Percentiles rank a stretch among this genome's conserved stretches.
These are phyloP conservation scores for Penicillium egyptiacum DNA, from an alignment of 495 filamentous ascomycete species.

Conservation along the genomic window DNA sequence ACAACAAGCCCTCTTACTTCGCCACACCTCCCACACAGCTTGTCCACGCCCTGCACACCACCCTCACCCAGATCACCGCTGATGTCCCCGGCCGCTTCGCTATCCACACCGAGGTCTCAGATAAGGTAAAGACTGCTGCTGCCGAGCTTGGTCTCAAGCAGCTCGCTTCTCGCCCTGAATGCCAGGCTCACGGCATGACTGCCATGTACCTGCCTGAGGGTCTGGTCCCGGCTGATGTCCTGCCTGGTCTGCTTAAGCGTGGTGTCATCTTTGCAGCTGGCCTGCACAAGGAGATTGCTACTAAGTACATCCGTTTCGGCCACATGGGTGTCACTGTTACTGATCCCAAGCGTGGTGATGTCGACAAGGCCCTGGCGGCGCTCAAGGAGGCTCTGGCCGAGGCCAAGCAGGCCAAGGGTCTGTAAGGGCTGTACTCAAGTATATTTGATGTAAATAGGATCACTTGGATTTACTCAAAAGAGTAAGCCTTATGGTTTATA, in stretches of 20 bases:
- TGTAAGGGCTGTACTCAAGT: constrained; percentile 27
- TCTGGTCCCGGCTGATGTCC: constrained; percentile 72
- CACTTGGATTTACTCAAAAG: not conserved
- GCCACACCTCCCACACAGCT: constrained; percentile 95
- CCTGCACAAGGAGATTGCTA: constrained; percentile 81
- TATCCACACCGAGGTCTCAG: constrained; percentile 69
- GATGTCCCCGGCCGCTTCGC: constrained; percentile 73
- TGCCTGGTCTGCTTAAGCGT: constrained; percentile 84
- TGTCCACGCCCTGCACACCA: constrained; percentile 89
- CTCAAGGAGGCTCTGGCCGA: constrained; percentile 73
- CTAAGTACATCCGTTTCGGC: constrained; percentile 73
- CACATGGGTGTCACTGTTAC: constrained; percentile 95
- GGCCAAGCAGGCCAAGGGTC: constrained; percentile 54
- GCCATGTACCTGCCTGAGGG: constrained; percentile 91
- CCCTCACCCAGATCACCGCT: constrained; percentile 81
- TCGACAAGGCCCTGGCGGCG: constrained; percentile 77
- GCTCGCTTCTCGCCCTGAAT: constrained; percentile 76
- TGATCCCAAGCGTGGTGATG: constrained; percentile 58
- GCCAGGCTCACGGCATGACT: constrained; percentile 97
- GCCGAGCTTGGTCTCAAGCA: constrained; percentile 80
- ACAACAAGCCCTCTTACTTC: constrained; percentile 95
- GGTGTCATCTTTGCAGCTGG: constrained; percentile 94
- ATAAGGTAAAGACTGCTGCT: constrained; percentile 79
- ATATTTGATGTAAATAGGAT: constrained; percentile 11
- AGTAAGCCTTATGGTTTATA: not conserved